Evolutionary conservation across 164 flowering plant species (phyloP).

Genomic region (Liquidambar formosana): DNA sequence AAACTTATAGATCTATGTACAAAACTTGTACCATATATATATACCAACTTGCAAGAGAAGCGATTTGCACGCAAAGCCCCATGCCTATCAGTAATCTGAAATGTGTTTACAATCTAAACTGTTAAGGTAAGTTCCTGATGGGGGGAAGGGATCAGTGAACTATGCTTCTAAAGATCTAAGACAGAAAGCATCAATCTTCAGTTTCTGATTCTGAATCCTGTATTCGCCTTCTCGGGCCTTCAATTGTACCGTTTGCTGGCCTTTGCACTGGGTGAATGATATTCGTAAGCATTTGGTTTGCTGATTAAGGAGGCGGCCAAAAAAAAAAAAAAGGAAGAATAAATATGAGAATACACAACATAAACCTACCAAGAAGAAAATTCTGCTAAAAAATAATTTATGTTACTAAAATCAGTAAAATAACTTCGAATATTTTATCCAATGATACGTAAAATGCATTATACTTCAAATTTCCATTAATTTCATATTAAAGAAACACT

Average conservation of each 20-base stretch:
- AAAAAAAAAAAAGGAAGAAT: not conserved
- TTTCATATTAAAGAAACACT: not conserved
- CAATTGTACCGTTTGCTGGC: slow-evolving; percentile 5
- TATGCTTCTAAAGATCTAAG: not conserved
- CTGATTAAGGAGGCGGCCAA: not conserved
- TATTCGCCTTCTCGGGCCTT: not conserved
- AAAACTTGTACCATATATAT: too few relatives aligned
- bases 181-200: slow-evolving; percentile 11
- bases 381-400: too few relatives aligned
- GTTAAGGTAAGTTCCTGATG: not conserved
- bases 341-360: not conserved
- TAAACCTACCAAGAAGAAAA: too few relatives aligned
- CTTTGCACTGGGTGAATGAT: slow-evolving; percentile 7
- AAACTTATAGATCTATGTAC: too few relatives aligned
- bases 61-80: not conserved
- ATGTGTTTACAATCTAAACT: not conserved
- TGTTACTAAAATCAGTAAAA: too few relatives aligned
- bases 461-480: too few relatives aligned
- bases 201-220: slow-evolving; percentile 1
- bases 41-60: not conserved
- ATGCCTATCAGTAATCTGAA: not conserved
- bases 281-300: not conserved
- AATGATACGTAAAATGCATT: too few relatives aligned
- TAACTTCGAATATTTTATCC: too few relatives aligned
- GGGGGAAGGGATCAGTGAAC: too few relatives aligned